These are phyloP conservation scores for Penicillium herquei DNA, from an alignment of 495 filamentous ascomycete genomes.

Conservation along the genomic window DNA sequence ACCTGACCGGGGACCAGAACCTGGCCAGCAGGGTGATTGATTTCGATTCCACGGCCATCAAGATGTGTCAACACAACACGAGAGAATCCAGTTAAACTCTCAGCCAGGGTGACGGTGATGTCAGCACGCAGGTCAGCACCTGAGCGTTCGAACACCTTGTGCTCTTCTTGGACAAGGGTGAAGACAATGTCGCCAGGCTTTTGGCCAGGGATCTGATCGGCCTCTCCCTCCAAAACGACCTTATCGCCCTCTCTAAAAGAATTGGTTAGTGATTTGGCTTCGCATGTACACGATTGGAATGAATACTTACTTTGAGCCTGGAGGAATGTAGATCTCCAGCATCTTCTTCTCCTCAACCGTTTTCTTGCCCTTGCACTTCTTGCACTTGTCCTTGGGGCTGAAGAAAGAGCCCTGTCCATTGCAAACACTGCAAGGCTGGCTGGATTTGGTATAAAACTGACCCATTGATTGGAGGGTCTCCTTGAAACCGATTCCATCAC, in stretches of 20 bases:
- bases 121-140: conserved; percentile 81
- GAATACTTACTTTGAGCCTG: conserved; percentile 62
- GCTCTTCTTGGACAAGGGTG: conserved; percentile 74
- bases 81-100: conserved; percentile 85
- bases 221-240: conserved; percentile 90
- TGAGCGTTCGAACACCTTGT: conserved; percentile 74
- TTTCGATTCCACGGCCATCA: conserved; percentile 85
- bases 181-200: conserved; percentile 94
- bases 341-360: conserved; percentile 83
- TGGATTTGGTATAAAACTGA: conserved; percentile 74
- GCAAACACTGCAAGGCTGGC: conserved; percentile 73
- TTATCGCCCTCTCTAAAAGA: conserved; percentile 69
- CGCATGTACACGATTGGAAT: background rate
- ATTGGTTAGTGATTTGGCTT: conserved; percentile 15
- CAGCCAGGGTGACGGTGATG: conserved; percentile 74
- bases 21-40: conserved; percentile 70
- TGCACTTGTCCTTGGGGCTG: conserved; percentile 94
- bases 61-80: conserved; percentile 90
- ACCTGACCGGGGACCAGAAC: conserved; percentile 77
- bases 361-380: conserved; percentile 93
- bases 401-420: conserved; percentile 77
- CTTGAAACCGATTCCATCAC: conserved; percentile 71
- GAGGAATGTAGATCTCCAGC: conserved; percentile 92
- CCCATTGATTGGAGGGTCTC: conserved; percentile 74
- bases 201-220: conserved; percentile 87